phyloP scores from a whole-genome alignment of 2,329 filamentous ascomycete genomes.

The Beauveria pseudobassiana region DNA sequence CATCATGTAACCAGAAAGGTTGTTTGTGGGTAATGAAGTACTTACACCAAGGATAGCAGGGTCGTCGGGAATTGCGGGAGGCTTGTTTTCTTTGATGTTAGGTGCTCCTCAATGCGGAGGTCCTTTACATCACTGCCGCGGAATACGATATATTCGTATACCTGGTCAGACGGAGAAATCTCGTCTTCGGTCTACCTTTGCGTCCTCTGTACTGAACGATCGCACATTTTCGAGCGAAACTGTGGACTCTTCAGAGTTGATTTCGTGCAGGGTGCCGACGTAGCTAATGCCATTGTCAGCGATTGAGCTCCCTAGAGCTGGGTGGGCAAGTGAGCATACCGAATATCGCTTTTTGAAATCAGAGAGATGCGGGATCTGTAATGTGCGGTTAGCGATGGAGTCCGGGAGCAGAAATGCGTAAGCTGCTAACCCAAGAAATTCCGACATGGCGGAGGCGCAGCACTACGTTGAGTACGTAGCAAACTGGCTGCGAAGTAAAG shows the following conservation, averaged over 20 bases:
- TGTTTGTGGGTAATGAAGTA: constrained; percentile 25
- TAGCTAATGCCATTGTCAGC: constrained; percentile 56
- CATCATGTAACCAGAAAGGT: constrained; percentile 58
- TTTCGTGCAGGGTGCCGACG: constrained; percentile 91
- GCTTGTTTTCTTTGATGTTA: constrained; percentile 64
- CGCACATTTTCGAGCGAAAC: constrained; percentile 95
- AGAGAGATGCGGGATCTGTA: constrained; percentile 84
- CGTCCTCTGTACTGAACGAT: constrained; percentile 90
- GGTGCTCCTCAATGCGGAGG: constrained; percentile 82
- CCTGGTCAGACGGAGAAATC: constrained; percentile 72
- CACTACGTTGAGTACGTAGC: constrained; percentile 36
- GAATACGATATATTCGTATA: constrained; percentile 99
- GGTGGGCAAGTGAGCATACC: constrained; percentile 48
- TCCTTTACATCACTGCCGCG: constrained; percentile 98
- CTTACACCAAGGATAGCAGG: constrained; percentile 96
- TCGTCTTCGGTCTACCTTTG: constrained; percentile 69
- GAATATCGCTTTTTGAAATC: constrained; percentile 95
- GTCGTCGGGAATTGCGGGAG: constrained; percentile 79
- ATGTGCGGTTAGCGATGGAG: constrained; percentile 24
- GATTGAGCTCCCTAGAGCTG: constrained; percentile 11
- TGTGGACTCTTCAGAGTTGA: constrained; percentile 94
- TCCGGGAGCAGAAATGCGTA: background rate
- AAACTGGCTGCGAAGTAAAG: constrained; percentile 21
- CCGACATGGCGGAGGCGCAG: constrained; percentile 41
- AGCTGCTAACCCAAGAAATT: constrained; percentile 46